Conservation (phyloP, 2,329 filamentous ascomycete genomes). For the Penicillium brevicompactum region DNA sequence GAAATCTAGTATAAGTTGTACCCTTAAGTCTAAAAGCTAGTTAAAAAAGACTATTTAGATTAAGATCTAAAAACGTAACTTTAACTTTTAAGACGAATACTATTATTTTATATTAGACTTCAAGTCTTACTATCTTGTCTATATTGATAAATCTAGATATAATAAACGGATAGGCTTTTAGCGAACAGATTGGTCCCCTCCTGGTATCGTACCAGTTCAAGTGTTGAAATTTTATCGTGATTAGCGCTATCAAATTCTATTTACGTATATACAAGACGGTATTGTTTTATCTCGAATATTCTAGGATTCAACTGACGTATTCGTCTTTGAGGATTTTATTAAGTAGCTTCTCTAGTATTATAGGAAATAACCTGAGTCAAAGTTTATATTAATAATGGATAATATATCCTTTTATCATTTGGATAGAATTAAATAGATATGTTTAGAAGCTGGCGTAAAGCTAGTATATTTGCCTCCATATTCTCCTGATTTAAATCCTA, state of each 20-base stretch:
- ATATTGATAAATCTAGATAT: conserved; percentile 27
- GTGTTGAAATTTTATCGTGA: conserved; percentile 4
- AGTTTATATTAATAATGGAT: too few relatives aligned
- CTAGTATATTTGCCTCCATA: conserved; percentile 30
- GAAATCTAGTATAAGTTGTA: conserved; percentile 1
- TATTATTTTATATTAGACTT: conserved; percentile 2
- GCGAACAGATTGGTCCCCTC: conserved; percentile 1
- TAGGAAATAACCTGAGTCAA: conserved; percentile 29
- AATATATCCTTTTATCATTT: too few relatives aligned
- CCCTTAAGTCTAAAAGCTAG: background rate
- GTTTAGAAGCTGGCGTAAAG: too few relatives aligned
- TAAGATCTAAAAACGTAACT: background rate
- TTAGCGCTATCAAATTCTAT: conserved; percentile 4
- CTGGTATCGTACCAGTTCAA: background rate
- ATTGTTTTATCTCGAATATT: conserved; percentile 16
- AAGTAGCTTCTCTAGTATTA: conserved; percentile 33
- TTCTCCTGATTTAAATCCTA: conserved; percentile 7
- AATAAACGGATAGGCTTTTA: conserved; percentile 16
- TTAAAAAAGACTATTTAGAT: background rate
- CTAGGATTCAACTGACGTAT: conserved; percentile 27
- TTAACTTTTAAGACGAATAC: background rate
- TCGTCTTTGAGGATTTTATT: conserved; percentile 35
- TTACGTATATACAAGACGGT: background rate
- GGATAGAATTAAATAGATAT: too few relatives aligned
- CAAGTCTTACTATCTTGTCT: conserved; percentile 4